Evolutionary conservation across 2,329 filamentous ascomycete species (phyloP), one percentile per base, ranked within the genome.

Genomic region (Colletotrichum scovillei): DNA sequence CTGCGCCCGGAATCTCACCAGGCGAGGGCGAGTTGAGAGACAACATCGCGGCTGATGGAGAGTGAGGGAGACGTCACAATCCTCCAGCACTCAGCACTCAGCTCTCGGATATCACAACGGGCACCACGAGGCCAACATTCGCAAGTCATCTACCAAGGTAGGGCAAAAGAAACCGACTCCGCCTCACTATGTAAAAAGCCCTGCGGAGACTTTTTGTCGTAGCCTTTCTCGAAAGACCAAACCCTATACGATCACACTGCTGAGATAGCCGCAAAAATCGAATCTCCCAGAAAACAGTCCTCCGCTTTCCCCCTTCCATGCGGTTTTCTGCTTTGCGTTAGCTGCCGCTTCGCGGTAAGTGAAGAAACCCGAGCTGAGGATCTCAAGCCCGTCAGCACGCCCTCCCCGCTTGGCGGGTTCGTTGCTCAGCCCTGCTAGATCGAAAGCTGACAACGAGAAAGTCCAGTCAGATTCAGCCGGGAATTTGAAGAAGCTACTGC

Each of bases 361-460:
- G 59, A n/a, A n/a, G 24, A 24, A 62, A 28, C 22, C 12, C 46
- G 46, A 26, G 46, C 62, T 35, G 28, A 38, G 26, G 35, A 6
- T 22, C 32, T 28, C 9, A 38, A 14, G 12, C 32, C 56, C 46
- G 64, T 49, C 68, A 67, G 32, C 67, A 16, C 35, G 12, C 32
- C 28, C 28, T 32, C 24, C 52, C 14, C 30, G 26, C 68, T 62
- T 53, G 68, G 56, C 9, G 7, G 24, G 57, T 42, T 35, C 32
- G 5, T 22, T 55, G 32, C 68, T 71, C 68, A 66, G 68, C 68
- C 68, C 26, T 62, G 46, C 56, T 16, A 30, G 58, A 52, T 49
- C 2, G n/a, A 3, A 3, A 63, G 19, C 58, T 56, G 14, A 26
- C 66, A 49, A 22, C 28, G 26, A 5, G 11, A 35, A 19, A 5